Evolutionary conservation across 352 stramenopile species (phyloP).

Genomic region (Pythium insidiosum): DNA sequence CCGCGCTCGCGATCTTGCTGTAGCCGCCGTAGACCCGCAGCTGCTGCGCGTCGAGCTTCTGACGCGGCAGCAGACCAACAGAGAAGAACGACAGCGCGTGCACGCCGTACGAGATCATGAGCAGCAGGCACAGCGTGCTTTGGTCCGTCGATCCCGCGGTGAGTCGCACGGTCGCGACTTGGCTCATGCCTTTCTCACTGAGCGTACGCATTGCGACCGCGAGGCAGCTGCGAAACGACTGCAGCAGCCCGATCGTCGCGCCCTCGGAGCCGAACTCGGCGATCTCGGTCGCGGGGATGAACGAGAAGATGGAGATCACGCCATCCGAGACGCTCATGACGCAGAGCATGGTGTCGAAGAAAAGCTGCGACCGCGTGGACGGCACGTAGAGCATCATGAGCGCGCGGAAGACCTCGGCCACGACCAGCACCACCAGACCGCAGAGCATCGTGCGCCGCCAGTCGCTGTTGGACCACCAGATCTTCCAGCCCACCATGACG

Average conservation of each 20-base stretch:
- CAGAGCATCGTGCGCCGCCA: conserved; percentile 22
- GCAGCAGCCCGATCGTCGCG: conserved; percentile 51
- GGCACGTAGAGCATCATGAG: conserved; percentile 55
- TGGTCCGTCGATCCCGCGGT: neutral
- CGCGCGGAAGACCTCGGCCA: conserved; percentile 41
- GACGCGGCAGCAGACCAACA: conserved; percentile 29
- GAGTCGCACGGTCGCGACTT: conserved; percentile 14
- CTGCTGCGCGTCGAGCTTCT: conserved; percentile 26
- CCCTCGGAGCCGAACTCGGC: conserved; percentile 64
- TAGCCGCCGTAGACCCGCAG: conserved; percentile 21
- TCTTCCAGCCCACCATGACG: conserved; percentile 45
- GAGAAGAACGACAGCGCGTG: conserved; percentile 44
- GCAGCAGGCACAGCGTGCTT: conserved; percentile 19
- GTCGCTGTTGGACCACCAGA: conserved; percentile 28
- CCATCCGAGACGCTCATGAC: conserved; percentile 48
- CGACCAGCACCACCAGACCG: conserved; percentile 29
- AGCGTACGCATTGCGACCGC: conserved; percentile 46
- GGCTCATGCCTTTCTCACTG: conserved; percentile 33
- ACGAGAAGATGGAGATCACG: conserved; percentile 63
- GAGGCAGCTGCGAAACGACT: conserved; percentile 53
- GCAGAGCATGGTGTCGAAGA: conserved; percentile 44
- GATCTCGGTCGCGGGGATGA: conserved; percentile 57
- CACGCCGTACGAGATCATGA: conserved; percentile 52
- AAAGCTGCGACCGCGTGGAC: conserved; percentile 14
- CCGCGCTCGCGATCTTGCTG: conserved; percentile 16